Evolutionary conservation across 2,329 filamentous ascomycete genomes (phyloP), one percentile per base, ranked within the genome.

Genomic region (Hawksworthiomyces lignivorus): DNA sequence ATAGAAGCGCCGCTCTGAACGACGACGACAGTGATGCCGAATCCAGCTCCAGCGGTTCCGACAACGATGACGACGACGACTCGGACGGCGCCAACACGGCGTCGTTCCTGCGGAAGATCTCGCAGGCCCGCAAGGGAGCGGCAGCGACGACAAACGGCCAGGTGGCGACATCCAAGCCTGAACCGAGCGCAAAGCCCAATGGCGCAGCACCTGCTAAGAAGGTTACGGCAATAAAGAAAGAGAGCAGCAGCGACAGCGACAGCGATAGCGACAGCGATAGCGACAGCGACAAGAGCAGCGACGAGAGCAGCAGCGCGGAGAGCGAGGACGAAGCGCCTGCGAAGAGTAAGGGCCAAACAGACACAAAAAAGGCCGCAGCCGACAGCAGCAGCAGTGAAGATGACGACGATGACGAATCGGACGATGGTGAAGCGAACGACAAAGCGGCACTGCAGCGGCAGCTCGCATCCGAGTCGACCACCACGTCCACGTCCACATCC

Each of bases 41-140:
- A 7, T 60, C 55, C 43, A 58, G 59, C 24, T 59, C 56, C 15
- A 40, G 37, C 37, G 28, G 12, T 8, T 26, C 24, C 8, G 24
- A 26, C 15, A 39, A 29, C 38, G 34, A 29, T 30, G 34, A 17
- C 29, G 31, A 20, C 31, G 33, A 22, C 35, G 26, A 24, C 20
- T 48, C 48, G 11, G 46, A 43, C 30, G 38, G 22, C 35, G 49
- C 32, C 20, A 40, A 38, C 26, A 40, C 37, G 19, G 35, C 38
- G 2, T 37, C 45, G 2, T 50, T 52, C 19, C 18, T 52, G 15
- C 27, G 39, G 14, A 51, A 48, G 30, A 39, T 51, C 27, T 50
- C 46, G 28, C 35, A 51, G 4, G 45, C 10, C 51, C 21, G 12
- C 12, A 29, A 17, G 4, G 19, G 19, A 12, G 18, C 18, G 28